Percentiles rank a stretch among this genome's conserved stretches.
phyloP scores from a whole-genome alignment of 345 rosid genomes.

The Odontarrhena argentea region DNA sequence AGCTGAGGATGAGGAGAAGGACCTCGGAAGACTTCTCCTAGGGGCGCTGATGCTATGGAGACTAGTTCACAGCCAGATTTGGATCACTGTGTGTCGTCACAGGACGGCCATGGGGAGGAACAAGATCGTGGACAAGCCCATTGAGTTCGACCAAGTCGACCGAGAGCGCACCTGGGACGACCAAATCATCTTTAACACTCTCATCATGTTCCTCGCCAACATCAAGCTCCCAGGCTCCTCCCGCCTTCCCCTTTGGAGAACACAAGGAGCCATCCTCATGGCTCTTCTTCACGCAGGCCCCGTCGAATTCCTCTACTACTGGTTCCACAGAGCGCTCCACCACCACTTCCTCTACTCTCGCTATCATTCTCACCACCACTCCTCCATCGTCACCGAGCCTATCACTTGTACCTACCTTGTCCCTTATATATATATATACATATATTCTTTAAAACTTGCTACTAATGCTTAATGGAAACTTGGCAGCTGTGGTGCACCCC shows the following conservation, averaged over 20 bases:
- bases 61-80: conserved; percentile 65
- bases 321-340: conserved; percentile 79
- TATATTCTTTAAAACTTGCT: neutral
- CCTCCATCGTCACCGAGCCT: conserved; percentile 78
- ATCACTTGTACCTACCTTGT: conserved; percentile 53
- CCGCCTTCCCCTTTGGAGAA: conserved; percentile 60
- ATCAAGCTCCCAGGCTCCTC: conserved; percentile 33
- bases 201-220: conserved; percentile 33
- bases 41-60: conserved; percentile 55
- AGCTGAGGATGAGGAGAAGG: conserved; percentile 43
- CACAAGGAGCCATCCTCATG: conserved; percentile 47
- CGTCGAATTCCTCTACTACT: conserved; percentile 80
- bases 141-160: conserved; percentile 83
- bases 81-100: conserved; percentile 68
- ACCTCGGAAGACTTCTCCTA: conserved; percentile 42
- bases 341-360: conserved; percentile 83
- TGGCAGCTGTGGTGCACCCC: conserved; percentile 53
- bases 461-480: neutral
- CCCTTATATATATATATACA: neutral
- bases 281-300: conserved; percentile 66
- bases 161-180: conserved; percentile 59
- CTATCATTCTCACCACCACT: conserved; percentile 89
- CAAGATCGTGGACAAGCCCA: conserved; percentile 63
- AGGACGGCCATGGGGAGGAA: conserved; percentile 59
- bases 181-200: conserved; percentile 46